phyloP scores from a whole-genome alignment of 345 rosid genomes.

The Murraya koenigii region DNA sequence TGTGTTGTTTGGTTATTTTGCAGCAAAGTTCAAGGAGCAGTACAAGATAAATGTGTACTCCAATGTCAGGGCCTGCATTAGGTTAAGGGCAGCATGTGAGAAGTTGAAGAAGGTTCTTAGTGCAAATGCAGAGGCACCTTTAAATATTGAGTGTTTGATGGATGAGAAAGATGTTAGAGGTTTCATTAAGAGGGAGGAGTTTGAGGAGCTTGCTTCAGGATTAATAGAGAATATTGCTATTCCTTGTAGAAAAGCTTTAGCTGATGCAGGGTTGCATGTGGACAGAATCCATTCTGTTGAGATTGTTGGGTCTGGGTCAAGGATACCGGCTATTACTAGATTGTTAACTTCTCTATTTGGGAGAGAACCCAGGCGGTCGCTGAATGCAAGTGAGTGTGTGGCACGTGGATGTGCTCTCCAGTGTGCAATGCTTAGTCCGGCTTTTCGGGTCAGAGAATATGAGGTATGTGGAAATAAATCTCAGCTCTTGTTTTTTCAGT shows the following conservation, averaged over 20 bases:
- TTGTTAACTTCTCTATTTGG: constrained; percentile 43
- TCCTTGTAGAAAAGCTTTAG: constrained; percentile 50
- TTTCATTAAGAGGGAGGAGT: constrained; percentile 58
- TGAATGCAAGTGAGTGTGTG: constrained; percentile 65
- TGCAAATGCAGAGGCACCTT: constrained; percentile 60
- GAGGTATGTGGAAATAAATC: constrained; percentile 36
- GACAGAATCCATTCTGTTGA: constrained; percentile 52
- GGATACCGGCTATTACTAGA: constrained; percentile 53
- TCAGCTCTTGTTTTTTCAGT: background rate
- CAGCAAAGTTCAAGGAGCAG: constrained; percentile 47
- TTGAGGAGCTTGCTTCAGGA: constrained; percentile 48
- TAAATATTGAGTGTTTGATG: constrained; percentile 63
- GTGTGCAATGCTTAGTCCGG: constrained; percentile 66
- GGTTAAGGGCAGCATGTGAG: constrained; percentile 60
- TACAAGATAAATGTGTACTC: constrained; percentile 55
- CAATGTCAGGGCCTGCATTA: constrained; percentile 43
- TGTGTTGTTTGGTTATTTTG: constrained; percentile 51
- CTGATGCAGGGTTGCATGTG: constrained; percentile 38
- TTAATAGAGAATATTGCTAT: constrained; percentile 37
- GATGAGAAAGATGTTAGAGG: constrained; percentile 68
- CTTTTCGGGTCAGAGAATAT: constrained; percentile 54
- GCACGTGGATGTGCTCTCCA: constrained; percentile 69
- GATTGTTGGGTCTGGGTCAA: constrained; percentile 65
- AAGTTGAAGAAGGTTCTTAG: constrained; percentile 60
- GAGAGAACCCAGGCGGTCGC: constrained; percentile 51